These are phyloP conservation scores for Aaosphaeria arxii DNA, from an alignment of 2,329 filamentous ascomycete genomes.

Conservation along the genomic window DNA sequence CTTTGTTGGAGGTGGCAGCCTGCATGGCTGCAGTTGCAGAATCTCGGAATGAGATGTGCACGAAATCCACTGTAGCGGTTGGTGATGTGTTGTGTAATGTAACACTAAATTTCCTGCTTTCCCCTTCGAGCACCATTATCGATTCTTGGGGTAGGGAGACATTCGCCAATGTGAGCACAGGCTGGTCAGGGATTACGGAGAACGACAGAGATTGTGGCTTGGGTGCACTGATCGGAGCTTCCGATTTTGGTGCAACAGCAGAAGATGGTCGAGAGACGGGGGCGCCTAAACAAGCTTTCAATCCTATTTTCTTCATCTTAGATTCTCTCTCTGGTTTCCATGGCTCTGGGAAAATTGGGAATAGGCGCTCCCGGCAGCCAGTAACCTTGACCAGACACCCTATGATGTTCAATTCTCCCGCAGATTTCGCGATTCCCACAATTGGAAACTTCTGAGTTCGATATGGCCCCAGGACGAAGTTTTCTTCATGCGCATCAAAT, in stretches of 20 bases:
- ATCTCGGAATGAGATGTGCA: conserved; percentile 86
- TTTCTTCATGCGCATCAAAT: conserved; percentile 65
- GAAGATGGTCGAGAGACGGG: conserved; percentile 45
- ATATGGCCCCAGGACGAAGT: conserved; percentile 73
- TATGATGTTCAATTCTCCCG: conserved; percentile 69
- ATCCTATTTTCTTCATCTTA: conserved; percentile 75
- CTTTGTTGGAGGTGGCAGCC: conserved; percentile 69
- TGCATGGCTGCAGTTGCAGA: conserved; percentile 78
- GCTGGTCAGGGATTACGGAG: conserved; percentile 77
- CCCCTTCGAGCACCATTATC: conserved; percentile 90
- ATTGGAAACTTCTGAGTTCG: conserved; percentile 76
- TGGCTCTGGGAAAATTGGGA: conserved; percentile 75
- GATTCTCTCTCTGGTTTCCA: conserved; percentile 69
- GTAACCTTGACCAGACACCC: conserved; percentile 78
- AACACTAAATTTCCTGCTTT: conserved; percentile 72
- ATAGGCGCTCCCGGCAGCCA: conserved; percentile 77
- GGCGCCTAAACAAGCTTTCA: conserved; percentile 47
- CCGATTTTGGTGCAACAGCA: conserved; percentile 17
- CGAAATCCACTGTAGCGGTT: conserved; percentile 71
- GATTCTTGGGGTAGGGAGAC: conserved; percentile 79
- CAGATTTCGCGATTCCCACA: conserved; percentile 61
- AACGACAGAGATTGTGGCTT: conserved; percentile 53
- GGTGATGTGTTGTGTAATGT: conserved; percentile 74
- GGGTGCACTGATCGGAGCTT: conserved; percentile 17
- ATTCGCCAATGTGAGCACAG: conserved; percentile 70